Base-by-base conservation (phyloP, 2,329 filamentous ascomycete species). In the Periconia sp. region DNA sequence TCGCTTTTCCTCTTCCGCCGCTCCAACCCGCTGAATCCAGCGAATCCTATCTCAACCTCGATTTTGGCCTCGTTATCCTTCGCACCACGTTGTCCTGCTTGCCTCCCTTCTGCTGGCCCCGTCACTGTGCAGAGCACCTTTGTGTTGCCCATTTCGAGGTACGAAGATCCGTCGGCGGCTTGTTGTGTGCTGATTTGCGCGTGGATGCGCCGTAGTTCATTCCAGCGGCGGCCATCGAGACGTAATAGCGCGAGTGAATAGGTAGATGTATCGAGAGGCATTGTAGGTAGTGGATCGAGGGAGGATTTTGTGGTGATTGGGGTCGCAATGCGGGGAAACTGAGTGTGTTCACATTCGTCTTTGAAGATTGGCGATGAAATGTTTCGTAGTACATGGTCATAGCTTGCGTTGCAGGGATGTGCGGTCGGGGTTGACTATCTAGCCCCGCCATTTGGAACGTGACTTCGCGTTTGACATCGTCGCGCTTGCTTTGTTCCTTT, bases 71-170 rank as follows among this genome's bases (percentile, higher is more conserved):
- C 83, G 19, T 71, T 75, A 46, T 75, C 77, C 50, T 73, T 77
- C 2, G 77, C 78, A 0, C 72, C 73, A 14, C 79, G 75, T 10
- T 78, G 76, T 53, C 82, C 74, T 30, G 76, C 70, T 54, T 78
- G 74, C 62, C 82, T 76, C 47, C 82, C 82, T 75, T 99, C 94
- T 37, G 84, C 85, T 0, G 94, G 94, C 0, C 94, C 94, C 1
- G 87, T 86, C 45, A 99, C 87, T 20, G 92, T 91, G 76, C 93
- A 97, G 76, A 97, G 90, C 63, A 99, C 88, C 72, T 96, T 94
- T 19, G 94, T 99, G 77, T 97, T 96, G 65, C 94, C 94, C 88
- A 96, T 96, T 72, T 96, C 91, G 54, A 97, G 85, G 76, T 96
- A 96, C 57, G 89, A 91, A 43, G 90, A 96, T 35, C 94, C 94